Percentiles rank a stretch among this genome's conserved stretches.
These are phyloP conservation scores for Moesziomyces globuligerus DNA, from an alignment of 1,284 basidiomycete species.

Conservation along the genomic window DNA sequence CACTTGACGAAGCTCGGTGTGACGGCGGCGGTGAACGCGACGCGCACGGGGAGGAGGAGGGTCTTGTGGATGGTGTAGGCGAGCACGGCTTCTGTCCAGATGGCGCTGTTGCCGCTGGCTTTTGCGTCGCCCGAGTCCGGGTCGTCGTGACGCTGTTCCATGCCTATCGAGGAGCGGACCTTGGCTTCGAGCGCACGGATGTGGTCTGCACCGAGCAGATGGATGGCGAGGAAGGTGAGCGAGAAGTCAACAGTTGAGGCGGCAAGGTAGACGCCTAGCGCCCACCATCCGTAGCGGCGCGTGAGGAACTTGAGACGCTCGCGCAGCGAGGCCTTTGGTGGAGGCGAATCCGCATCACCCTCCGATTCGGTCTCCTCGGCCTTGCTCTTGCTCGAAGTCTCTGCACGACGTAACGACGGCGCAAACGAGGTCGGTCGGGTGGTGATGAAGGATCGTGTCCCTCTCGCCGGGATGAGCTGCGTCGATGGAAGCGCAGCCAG, in stretches of 20 bases:
- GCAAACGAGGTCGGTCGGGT: no score
- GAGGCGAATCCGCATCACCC: constrained; percentile 17
- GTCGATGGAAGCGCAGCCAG: no score
- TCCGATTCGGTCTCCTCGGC: constrained; percentile 5
- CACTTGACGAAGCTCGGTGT: constrained; percentile 80
- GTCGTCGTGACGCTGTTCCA: constrained; percentile 46
- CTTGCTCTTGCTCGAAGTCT: not conserved
- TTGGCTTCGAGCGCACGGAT: constrained; percentile 77
- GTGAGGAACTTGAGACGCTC: constrained; percentile 58
- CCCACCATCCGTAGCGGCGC: constrained; percentile 66
- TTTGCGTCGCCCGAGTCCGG: constrained; percentile 4
- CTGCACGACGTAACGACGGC: not conserved
- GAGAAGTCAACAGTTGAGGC: constrained; percentile 54
- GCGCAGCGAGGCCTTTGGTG: constrained; percentile 39
- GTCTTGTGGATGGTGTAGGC: constrained; percentile 98
- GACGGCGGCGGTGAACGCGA: constrained; percentile 86
- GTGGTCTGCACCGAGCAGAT: constrained; percentile 87
- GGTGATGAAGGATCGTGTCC: no score
- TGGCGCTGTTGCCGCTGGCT: constrained; percentile 6
- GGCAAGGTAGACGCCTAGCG: constrained; percentile 60
- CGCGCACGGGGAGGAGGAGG: constrained; percentile 84
- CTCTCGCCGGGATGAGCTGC: no score
- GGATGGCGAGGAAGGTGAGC: constrained; percentile 83
- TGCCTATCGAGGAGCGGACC: constrained; percentile 68
- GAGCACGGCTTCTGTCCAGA: constrained; percentile 90